Evolutionary conservation across 768 basidiomycete genomes (phyloP).

Genomic region (Serendipita sp.): DNA sequence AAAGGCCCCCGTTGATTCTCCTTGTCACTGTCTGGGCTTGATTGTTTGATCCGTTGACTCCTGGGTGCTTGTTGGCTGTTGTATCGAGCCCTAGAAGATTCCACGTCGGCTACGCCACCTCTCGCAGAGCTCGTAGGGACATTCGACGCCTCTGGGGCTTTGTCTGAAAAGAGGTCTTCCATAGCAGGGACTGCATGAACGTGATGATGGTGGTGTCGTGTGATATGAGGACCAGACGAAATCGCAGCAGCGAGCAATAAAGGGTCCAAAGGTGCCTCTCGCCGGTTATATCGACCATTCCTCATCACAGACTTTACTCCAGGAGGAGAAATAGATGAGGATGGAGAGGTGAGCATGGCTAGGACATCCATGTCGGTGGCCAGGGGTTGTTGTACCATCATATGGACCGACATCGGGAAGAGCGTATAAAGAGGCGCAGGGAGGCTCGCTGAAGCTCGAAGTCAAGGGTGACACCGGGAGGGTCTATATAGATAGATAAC

Average conservation of each 20-base stretch:
- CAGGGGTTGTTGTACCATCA: neutral
- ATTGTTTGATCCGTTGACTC: constrained; percentile 32
- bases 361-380: neutral
- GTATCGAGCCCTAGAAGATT: constrained; percentile 32
- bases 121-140: constrained; percentile 39
- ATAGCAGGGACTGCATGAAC: neutral
- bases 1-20: constrained; percentile 8
- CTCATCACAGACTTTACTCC: neutral
- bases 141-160: constrained; percentile 32
- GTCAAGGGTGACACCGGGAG: neutral
- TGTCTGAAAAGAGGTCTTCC: constrained; percentile 22
- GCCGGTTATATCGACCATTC: constrained; percentile 29
- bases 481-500: no score
- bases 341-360: neutral
- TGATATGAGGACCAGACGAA: constrained; percentile 59
- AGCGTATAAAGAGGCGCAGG: no score
- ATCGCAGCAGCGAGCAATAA: constrained; percentile 61
- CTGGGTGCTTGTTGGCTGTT: constrained; percentile 65
- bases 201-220: constrained; percentile 75
- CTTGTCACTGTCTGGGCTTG: neutral
- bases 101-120: constrained; percentile 31
- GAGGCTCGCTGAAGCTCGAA: neutral
- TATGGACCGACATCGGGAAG: neutral
- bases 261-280: constrained; percentile 64
- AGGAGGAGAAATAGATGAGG: neutral